Evolutionary conservation across 805 yeast species (phyloP), one percentile per base, ranked within the genome.

Genomic region (Metschnikowia rubicola): DNA sequence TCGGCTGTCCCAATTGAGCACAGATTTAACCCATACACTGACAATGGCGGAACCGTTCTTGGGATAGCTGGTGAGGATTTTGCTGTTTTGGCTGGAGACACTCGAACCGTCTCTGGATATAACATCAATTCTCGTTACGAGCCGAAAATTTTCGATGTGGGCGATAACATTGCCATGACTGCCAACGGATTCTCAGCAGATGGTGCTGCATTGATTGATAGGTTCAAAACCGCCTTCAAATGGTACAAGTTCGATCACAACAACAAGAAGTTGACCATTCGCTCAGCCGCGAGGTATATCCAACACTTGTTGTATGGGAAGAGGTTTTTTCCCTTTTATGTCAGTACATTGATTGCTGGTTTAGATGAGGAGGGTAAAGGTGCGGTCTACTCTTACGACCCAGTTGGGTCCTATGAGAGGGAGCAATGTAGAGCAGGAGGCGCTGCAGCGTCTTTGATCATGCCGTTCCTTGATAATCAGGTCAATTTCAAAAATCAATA

Each of bases 371-470:
- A 85, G 48, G 99, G 99, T 10, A 84, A 84, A 59, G 99, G 99
- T 35, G 89, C 96, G 2, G 88, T 94, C 33, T 94, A 88, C 67
- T 91, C 98, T 11, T 94, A 88, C 66, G 99, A 94, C 65, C 98
- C 98, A 1, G 96, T 94, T 48, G 99, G 99, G 3, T 89, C 97
- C 2, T 94, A 94, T 65, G 98, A 94, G 70, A 82, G 97, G 60
- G 97, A 91, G 66, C 96, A 91, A 64, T 89, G 97, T 70, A 81
- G 97, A 62, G 98, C 98, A 2, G 97, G 96, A 54, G 99, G 99
- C 37, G 94, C 97, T 11, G 98, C 98, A 29, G 94, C 97, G 1
- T 81, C 90, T 53, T 79, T 94, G 70, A 90, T 94, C 56, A 90
- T 91, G 95, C 99, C 99, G 4, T 94, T 94, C 67, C 80, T 94